Evolutionary conservation across 2,329 filamentous ascomycete genomes (phyloP), one percentile per base, ranked within the genome.

Genomic region (Huntiella savannae): DNA sequence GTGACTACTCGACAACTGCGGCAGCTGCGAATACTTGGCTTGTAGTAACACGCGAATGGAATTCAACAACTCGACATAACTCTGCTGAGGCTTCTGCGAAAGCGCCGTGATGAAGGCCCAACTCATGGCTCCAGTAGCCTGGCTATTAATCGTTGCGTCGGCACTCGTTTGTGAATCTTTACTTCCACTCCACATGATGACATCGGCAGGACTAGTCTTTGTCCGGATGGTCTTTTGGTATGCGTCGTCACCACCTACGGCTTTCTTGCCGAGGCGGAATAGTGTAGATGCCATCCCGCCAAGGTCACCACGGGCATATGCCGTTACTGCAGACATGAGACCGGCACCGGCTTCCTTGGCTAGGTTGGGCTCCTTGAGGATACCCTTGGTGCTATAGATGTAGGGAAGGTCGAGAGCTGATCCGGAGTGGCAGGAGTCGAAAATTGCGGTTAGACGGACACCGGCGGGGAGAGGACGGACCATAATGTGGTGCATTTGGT

Each of bases 91-190:
- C 58, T 88, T 88, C 67, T 86, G 83, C 68, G 80, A 82, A 55
- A 93, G 70, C 17, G 84, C 77, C 3, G 71, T 75, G 59, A 94
- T 85, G 60, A 94, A 94, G 4, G 86, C 86, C 75, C 80, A 92
- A 4, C 82, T 88, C 85, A 94, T 93, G 59, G 86, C 86, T 47
- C 86, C 86, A 0, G 86, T 93, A 39, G 86, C 85, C 63, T 93
- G 72, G 50, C 82, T 79, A 16, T 69, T 73, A 53, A 93, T 92
- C 33, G 75, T 79, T 11, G 86, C 84, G 60, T 94, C 86, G 62
- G 82, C 79, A 74, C 78, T 82, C 54, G 85, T 94, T 62, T 94
- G 85, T 50, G 76, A 74, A 60, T 94, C 85, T 63, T 92, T 92
- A 64, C 81, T 86, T 42, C 85, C 86, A 53, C 81, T 87, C 79